Evolutionary conservation across 108 stramenopile genomes (phyloP).

Genomic region (Skeletonema tropicum): DNA sequence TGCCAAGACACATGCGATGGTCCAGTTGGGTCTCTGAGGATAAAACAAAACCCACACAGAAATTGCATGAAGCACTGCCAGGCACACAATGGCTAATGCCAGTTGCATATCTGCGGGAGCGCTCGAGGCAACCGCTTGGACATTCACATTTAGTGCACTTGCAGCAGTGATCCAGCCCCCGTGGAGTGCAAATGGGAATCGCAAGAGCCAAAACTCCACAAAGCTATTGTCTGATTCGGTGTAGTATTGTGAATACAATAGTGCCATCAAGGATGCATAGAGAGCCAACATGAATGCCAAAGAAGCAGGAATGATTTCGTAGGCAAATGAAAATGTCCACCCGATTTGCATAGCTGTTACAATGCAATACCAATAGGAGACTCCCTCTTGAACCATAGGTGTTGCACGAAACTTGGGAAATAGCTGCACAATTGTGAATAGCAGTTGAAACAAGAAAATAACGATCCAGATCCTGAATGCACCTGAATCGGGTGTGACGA

Average conservation of each 20-base stretch:
- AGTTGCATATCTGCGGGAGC: conserved; percentile 49
- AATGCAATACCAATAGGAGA: conserved; percentile 61
- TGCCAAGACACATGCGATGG: conserved; percentile 61
- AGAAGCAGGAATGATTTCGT: conserved; percentile 61
- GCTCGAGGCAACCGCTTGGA: conserved; percentile 55
- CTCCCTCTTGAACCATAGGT: conserved; percentile 54
- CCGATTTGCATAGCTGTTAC: conserved; percentile 62
- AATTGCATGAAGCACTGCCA: conserved; percentile 57
- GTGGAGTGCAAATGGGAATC: conserved; percentile 86
- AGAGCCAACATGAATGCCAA: conserved; percentile 68
- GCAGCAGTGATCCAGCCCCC: conserved; percentile 87
- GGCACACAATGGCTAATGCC: conserved; percentile 51
- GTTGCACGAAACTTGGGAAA: conserved; percentile 41
- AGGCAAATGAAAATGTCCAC: conserved; percentile 76
- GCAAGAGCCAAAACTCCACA: conserved; percentile 62
- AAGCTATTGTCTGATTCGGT: conserved; percentile 19
- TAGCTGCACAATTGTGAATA: conserved; percentile 66
- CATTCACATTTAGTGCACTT: conserved; percentile 74
- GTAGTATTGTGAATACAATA: conserved; percentile 44
- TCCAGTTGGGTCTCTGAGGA: conserved; percentile 47
- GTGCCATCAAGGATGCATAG: conserved; percentile 40
- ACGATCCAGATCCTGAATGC: conserved; percentile 89
- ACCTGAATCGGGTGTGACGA: conserved; percentile 72
- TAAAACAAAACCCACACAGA: conserved; percentile 57
- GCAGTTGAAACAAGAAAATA: conserved; percentile 70